Conservation (phyloP, 129 eudicot species). For the Escallonia rubra region DNA sequence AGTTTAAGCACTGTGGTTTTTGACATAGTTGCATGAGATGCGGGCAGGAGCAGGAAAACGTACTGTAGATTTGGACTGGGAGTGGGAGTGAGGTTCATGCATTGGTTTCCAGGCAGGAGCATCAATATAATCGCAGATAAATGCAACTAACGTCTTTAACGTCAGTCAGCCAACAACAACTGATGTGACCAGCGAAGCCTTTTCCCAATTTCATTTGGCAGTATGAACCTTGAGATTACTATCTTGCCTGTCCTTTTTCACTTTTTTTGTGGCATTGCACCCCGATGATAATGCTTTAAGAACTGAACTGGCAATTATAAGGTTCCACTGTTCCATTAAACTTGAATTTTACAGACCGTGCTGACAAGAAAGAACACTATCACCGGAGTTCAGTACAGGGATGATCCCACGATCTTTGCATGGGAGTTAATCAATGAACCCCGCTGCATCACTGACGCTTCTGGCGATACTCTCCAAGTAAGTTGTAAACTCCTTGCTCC, state of each 20-base stretch:
- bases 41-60: too few relatives aligned
- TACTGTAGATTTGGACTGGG: too few relatives aligned
- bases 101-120: too few relatives aligned
- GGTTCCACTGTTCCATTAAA: neutral
- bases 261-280: neutral
- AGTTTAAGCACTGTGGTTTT: too few relatives aligned
- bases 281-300: neutral
- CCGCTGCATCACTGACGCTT: constrained; percentile 78
- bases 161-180: too few relatives aligned
- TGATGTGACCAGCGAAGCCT: neutral
- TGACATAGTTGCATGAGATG: too few relatives aligned
- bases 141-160: too few relatives aligned
- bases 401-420: constrained; percentile 88
- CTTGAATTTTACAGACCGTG: constrained; percentile 47
- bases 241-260: neutral
- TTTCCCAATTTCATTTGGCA: neutral
- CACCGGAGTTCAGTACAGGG: constrained; percentile 83
- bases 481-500: neutral
- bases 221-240: neutral
- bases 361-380: constrained; percentile 86
- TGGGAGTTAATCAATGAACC: constrained; percentile 98
- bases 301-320: too few relatives aligned
- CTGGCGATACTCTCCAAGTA: constrained; percentile 92
- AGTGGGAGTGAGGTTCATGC: too few relatives aligned
- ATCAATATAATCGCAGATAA: too few relatives aligned